Percentiles rank a stretch among this genome's conserved stretches.
These are phyloP conservation scores for Pichia thaimueangensis DNA, from an alignment of 805 yeast genomes.

Conservation along the genomic window DNA sequence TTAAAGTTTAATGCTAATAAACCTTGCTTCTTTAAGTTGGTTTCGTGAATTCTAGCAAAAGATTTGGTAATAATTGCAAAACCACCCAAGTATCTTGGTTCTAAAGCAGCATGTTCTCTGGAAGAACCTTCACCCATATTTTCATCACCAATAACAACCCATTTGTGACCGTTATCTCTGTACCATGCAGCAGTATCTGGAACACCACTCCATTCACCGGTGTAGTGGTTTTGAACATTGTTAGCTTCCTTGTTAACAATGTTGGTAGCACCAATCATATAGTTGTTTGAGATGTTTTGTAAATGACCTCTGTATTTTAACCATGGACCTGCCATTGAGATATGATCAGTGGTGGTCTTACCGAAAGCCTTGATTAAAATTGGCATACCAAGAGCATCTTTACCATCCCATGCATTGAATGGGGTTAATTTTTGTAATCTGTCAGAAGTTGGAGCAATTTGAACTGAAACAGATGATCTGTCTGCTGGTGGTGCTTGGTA, in stretches of 20 bases:
- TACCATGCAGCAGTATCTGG: conserved; percentile 95
- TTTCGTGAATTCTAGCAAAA: conserved; percentile 98
- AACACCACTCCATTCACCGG: conserved; percentile 89
- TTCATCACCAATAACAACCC: conserved; percentile 99
- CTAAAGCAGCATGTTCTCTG: conserved; percentile 99
- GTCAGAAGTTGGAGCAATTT: conserved; percentile 84
- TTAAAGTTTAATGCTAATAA: conserved; percentile 92
- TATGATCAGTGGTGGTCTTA: conserved; percentile 98
- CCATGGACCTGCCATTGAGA: conserved; percentile 99
- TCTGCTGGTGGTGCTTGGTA: conserved; percentile 96
- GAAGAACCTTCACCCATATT: conserved; percentile 99
- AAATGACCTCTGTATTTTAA: conserved; percentile 99
- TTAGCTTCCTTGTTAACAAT: conserved; percentile 95
- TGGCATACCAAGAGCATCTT: conserved; percentile 84
- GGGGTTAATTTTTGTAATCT: conserved; percentile 94
- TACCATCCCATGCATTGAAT: conserved; percentile 94
- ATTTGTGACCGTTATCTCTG: conserved; percentile 86
- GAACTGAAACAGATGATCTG: conserved; percentile 67
- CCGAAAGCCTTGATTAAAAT: conserved; percentile 94
- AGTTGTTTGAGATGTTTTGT: conserved; percentile 97
- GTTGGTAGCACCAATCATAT: conserved; percentile 99
- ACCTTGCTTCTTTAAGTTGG: conserved; percentile 99
- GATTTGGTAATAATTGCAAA: conserved; percentile 96
- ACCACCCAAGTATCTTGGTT: conserved; percentile 99
- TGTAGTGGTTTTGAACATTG: conserved; percentile 81